Evolutionary conservation across 1,139 yeast species (phyloP).

Genomic region (Hansenula sp.): DNA sequence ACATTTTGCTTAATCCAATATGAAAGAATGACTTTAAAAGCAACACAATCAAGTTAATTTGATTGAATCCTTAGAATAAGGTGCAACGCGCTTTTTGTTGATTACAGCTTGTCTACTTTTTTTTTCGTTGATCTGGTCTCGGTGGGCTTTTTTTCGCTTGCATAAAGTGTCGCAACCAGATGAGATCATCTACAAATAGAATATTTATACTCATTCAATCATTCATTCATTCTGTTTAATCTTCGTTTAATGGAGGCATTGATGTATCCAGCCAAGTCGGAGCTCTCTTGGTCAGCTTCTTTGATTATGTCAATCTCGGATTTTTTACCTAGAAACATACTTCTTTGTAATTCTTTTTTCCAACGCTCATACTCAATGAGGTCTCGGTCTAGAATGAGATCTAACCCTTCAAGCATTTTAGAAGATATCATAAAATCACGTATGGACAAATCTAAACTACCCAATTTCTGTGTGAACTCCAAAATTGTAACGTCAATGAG

Average conservation of each 20-base stretch:
- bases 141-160: background rate
- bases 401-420: constrained; percentile 26
- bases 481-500: constrained; percentile 32
- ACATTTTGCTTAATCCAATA: no score
- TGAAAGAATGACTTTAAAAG: no score
- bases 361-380: constrained; percentile 17
- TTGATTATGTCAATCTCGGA: constrained; percentile 50
- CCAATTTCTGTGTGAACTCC: constrained; percentile 28
- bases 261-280: background rate
- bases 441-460: constrained; percentile 32
- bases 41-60: no score
- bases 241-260: background rate
- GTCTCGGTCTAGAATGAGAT: no score
- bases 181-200: background rate
- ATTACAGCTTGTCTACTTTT: background rate
- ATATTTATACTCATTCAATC: no score
- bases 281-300: background rate
- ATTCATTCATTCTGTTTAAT: no score
- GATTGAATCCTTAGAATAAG: no score
- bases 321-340: constrained; percentile 45
- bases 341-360: constrained; percentile 49
- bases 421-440: constrained; percentile 35
- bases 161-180: background rate
- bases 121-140: background rate
- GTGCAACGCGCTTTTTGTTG: background rate